Percentiles rank a stretch among this genome's conserved stretches.
Conservation (phyloP, 345 rosid species). For the Rhodamnia rubescens region DNA sequence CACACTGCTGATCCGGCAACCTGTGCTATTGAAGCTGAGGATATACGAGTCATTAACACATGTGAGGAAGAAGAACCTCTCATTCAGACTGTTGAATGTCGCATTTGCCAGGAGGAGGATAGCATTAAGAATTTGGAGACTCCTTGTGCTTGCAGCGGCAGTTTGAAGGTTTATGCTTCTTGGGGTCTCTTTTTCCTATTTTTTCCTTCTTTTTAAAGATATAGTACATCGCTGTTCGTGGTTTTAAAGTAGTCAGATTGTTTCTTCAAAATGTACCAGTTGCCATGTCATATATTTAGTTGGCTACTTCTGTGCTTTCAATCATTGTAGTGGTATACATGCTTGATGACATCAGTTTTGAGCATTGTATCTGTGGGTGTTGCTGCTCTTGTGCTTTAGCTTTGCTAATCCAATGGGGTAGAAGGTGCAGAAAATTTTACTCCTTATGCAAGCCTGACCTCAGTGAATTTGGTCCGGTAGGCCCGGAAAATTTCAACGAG, state of each 20-base stretch:
- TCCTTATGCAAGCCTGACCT: background rate
- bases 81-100: conserved; percentile 71
- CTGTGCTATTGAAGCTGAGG: conserved; percentile 16
- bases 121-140: conserved; percentile 53
- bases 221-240: background rate
- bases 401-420: background rate
- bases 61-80: conserved; percentile 54
- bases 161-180: conserved; percentile 65
- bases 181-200: background rate
- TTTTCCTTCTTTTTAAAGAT: background rate
- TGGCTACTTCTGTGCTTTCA: background rate
- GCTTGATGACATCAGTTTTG: background rate
- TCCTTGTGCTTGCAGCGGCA: conserved; percentile 93
- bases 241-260: background rate
- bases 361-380: background rate
- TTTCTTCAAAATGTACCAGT: background rate
- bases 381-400: background rate
- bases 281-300: background rate
- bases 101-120: conserved; percentile 98
- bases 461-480: background rate
- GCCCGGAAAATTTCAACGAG: background rate
- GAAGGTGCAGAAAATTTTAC: background rate
- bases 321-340: background rate
- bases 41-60: conserved; percentile 10
- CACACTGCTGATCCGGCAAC: conserved; percentile 7